Conservation (phyloP, 2,329 filamentous ascomycete genomes). For the Zymoseptoria ardabiliae region DNA sequence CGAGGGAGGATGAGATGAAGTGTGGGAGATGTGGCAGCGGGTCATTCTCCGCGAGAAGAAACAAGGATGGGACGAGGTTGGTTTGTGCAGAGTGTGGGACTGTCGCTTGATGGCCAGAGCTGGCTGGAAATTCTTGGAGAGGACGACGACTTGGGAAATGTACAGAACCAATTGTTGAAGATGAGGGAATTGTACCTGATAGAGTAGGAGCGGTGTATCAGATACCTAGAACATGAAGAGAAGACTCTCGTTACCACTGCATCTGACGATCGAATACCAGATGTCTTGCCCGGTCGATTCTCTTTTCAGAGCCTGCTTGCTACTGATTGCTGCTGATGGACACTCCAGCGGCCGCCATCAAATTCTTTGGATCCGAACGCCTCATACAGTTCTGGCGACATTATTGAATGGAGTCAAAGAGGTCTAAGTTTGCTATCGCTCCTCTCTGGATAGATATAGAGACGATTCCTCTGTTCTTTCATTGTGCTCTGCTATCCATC, state of each 20-base stretch:
- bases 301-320: not conserved
- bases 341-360: not conserved
- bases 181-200: not conserved
- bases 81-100: conserved; percentile 52
- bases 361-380: not conserved
- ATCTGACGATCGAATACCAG: not conserved
- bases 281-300: not conserved
- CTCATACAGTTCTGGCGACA: not conserved
- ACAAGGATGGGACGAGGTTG: conserved; percentile 48
- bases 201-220: not conserved
- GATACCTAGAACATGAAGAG: not conserved
- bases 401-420: not conserved
- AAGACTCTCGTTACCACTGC: not conserved
- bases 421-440: not conserved
- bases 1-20: conserved; percentile 31
- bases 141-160: not conserved
- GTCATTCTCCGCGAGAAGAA: conserved; percentile 56
- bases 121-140: not conserved
- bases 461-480: not conserved
- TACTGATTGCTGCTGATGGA: not conserved
- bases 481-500: not conserved
- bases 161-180: not conserved
- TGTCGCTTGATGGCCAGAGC: not conserved
- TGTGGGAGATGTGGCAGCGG: conserved; percentile 53
- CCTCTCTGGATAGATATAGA: not conserved